phyloP scores from a whole-genome alignment of 169 alveolate species.

The Eimeria praecox region DNA sequence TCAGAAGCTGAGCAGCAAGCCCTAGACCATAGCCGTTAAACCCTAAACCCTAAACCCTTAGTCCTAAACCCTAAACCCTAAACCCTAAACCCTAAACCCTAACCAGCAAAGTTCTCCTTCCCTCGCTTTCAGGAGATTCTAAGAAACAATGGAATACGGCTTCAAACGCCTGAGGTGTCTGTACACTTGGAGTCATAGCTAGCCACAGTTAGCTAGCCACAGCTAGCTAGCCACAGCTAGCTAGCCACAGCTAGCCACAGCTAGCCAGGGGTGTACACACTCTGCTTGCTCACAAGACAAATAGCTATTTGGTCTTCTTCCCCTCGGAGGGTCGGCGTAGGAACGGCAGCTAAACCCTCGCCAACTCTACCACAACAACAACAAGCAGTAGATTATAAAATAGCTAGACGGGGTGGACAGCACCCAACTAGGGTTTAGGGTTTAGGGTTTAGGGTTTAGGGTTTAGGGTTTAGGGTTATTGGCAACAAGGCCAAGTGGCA shows the following conservation, averaged over 20 bases:
- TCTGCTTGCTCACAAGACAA: too few species aligned
- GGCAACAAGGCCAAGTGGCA: too few species aligned
- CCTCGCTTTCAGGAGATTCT: neutral
- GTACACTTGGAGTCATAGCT: neutral
- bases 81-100: neutral
- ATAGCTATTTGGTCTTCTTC: too few species aligned
- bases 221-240: slow-evolving; percentile 20
- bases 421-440: too few species aligned
- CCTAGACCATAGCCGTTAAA: neutral
- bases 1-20: slow-evolving; percentile 35
- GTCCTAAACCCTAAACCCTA: neutral
- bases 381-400: too few species aligned
- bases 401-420: too few species aligned
- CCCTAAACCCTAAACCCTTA: neutral
- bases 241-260: neutral
- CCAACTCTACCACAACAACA: too few species aligned
- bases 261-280: too few species aligned
- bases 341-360: too few species aligned
- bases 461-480: neutral
- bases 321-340: too few species aligned
- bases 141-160: neutral
- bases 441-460: slow-evolving; percentile 25
- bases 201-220: neutral
- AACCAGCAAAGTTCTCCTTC: neutral
- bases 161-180: neutral